Evolutionary conservation across 1,284 basidiomycete species (phyloP).

Genomic region (Ganoderma meredithae): DNA sequence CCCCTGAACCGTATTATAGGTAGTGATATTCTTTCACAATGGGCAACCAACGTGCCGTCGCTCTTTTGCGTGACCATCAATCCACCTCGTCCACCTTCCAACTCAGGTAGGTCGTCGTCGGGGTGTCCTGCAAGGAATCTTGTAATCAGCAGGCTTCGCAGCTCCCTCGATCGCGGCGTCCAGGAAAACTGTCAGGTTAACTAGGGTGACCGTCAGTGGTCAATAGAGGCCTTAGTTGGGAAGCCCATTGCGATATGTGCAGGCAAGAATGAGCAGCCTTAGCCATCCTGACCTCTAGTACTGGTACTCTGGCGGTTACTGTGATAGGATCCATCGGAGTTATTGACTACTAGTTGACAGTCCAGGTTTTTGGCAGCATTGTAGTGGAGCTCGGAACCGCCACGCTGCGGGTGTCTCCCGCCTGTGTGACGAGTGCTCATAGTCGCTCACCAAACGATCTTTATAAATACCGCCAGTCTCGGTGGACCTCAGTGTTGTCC

Average conservation of each 20-base stretch:
- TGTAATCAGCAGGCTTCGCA: not conserved
- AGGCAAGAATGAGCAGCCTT: not conserved
- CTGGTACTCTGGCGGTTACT: not conserved
- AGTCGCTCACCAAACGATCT: not conserved
- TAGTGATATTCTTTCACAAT: not conserved
- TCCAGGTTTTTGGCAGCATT: not conserved
- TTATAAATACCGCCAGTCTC: not conserved
- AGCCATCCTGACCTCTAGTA: not conserved
- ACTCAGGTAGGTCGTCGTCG: not conserved
- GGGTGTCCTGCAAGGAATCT: not conserved
- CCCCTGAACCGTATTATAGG: not conserved
- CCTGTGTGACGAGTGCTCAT: not conserved
- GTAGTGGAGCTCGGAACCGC: not conserved
- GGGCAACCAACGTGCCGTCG: not conserved
- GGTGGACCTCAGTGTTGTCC: not conserved
- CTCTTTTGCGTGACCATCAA: not conserved
- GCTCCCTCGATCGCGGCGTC: not conserved
- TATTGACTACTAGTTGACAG: not conserved
- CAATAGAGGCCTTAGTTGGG: not conserved
- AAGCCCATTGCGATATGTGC: not conserved
- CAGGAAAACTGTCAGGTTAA: not conserved
- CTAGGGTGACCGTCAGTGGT: no score
- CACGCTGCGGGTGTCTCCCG: not conserved
- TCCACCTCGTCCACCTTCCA: not conserved
- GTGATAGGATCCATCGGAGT: not conserved